Conservation (phyloP, 2,329 filamentous ascomycete species). For the Neofusicoccum sp. region DNA sequence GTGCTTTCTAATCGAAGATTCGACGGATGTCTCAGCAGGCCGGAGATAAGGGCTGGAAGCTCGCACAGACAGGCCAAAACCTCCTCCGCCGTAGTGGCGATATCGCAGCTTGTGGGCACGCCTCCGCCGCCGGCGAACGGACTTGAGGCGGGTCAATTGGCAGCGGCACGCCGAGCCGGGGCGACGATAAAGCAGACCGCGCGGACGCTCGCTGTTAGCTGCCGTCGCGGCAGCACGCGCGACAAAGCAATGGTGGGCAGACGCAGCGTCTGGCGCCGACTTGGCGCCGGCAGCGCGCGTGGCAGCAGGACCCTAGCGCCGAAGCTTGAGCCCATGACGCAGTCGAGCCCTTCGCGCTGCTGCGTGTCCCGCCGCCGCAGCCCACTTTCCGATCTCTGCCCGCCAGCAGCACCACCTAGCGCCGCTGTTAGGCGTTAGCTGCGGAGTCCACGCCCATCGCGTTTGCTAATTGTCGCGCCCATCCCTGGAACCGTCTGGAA, state of each 20-base stretch:
- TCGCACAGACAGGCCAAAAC: neutral
- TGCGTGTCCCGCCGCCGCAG: neutral
- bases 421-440: constrained; percentile 17
- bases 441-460: neutral
- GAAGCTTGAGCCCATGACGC: constrained; percentile 16
- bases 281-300: neutral
- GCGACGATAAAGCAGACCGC: too few species aligned
- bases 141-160: too few species aligned
- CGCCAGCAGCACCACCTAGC: neutral
- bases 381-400: neutral
- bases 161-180: too few species aligned
- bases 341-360: neutral
- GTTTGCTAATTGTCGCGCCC: neutral
- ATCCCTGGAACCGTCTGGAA: neutral
- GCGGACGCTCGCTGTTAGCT: neutral
- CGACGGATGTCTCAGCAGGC: neutral
- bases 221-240: neutral
- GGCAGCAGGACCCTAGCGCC: constrained; percentile 1
- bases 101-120: too few species aligned
- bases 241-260: neutral
- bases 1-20: neutral
- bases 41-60: neutral
- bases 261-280: neutral
- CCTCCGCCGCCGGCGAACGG: too few species aligned
- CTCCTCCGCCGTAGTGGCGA: too few species aligned